A percentile compares a stretch with the other conserved stretches of the same genome.
These are phyloP conservation scores for Colletotrichum chlorophyti DNA, from an alignment of 2,329 filamentous ascomycete species.

Conservation along the genomic window DNA sequence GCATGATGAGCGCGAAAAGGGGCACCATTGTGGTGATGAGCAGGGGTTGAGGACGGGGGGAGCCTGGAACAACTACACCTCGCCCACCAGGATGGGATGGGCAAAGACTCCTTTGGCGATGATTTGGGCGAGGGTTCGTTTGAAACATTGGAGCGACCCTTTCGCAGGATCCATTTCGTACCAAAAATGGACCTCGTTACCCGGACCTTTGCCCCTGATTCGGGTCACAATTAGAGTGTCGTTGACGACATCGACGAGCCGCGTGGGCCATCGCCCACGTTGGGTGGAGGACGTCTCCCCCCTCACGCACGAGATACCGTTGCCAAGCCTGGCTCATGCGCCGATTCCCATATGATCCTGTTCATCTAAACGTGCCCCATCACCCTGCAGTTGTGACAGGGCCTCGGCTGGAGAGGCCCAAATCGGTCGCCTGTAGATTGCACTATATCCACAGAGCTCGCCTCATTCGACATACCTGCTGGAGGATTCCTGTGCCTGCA, in stretches of 20 bases:
- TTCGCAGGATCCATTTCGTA: background rate
- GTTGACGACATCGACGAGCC: constrained; percentile 23
- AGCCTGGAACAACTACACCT: background rate
- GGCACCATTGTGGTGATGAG: background rate
- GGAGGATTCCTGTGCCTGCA: background rate
- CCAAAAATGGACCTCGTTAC: background rate
- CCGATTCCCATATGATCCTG: constrained; percentile 19
- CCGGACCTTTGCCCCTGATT: background rate
- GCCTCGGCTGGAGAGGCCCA: background rate
- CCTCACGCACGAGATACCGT: background rate
- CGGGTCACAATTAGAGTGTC: constrained; percentile 14
- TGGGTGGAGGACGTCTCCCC: background rate
- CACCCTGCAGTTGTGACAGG: background rate
- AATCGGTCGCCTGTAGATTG: constrained; percentile 22
- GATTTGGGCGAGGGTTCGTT: constrained; percentile 6
- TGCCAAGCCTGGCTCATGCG: constrained; percentile 17
- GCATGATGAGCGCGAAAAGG: constrained; percentile 14
- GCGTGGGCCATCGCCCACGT: background rate
- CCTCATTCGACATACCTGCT: constrained; percentile 5
- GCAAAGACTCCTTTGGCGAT: background rate
- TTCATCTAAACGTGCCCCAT: constrained; percentile 22
- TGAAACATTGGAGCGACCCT: constrained; percentile 7
- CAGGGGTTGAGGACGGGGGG: background rate
- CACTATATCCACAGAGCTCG: background rate
- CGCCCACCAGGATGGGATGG: background rate